Evolutionary conservation across 2,329 filamentous ascomycete species (phyloP).

Genomic region (Myriosclerotinia duriaeana): DNA sequence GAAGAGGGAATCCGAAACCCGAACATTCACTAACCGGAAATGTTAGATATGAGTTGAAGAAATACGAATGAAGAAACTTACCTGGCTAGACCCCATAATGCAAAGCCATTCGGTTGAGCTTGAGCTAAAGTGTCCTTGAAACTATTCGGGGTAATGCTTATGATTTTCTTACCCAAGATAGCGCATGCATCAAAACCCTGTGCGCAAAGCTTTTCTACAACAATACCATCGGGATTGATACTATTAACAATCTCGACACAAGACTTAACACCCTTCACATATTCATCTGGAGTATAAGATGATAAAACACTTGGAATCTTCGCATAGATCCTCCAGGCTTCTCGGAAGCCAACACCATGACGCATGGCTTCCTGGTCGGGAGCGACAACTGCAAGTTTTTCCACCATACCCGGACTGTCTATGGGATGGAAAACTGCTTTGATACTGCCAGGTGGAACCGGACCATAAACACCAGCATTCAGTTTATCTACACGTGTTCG

Average conservation of each 20-base stretch:
- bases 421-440: constrained; percentile 41
- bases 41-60: not conserved
- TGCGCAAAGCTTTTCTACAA: constrained; percentile 47
- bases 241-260: constrained; percentile 43
- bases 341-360: constrained; percentile 6
- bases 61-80: constrained; percentile 35
- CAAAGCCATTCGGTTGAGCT: constrained; percentile 43
- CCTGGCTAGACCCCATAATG: constrained; percentile 45
- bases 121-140: constrained; percentile 45
- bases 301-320: constrained; percentile 36
- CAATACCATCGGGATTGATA: constrained; percentile 44
- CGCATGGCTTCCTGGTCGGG: constrained; percentile 29
- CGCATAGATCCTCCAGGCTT: constrained; percentile 17
- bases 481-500: constrained; percentile 30
- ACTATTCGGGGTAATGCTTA: constrained; percentile 48
- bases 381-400: constrained; percentile 37
- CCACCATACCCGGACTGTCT: constrained; percentile 39
- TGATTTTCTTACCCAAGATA: constrained; percentile 40
- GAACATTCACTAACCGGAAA: constrained; percentile 35
- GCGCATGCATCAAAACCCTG: constrained; percentile 48
- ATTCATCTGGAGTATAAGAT: constrained; percentile 44
- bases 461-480: constrained; percentile 18
- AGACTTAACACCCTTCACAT: constrained; percentile 45
- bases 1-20: constrained; percentile 49
- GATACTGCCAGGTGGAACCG: constrained; percentile 25